Percentiles rank a stretch among this genome's conserved stretches.
Conservation (phyloP, 345 rosid species). For the Eucalyptus grandis region DNA sequence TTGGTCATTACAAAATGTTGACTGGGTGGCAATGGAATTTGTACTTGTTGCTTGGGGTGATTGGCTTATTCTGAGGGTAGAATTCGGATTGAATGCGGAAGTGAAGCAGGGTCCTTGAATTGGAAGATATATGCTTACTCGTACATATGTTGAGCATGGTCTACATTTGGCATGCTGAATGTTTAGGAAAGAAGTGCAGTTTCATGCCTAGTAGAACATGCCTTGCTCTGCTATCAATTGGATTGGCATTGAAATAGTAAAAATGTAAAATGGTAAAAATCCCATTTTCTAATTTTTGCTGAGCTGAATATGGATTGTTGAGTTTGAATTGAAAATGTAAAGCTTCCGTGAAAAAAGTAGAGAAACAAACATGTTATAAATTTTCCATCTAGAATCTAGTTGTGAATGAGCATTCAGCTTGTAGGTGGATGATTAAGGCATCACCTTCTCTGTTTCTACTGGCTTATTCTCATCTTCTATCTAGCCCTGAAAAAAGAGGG, state of each 20-base stretch:
- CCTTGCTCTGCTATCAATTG: background rate
- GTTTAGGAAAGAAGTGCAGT: background rate
- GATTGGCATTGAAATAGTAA: background rate
- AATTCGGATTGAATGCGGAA: background rate
- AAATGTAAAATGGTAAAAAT: background rate
- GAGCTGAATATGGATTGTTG: background rate
- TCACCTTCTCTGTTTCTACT: background rate
- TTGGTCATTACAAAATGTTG: background rate
- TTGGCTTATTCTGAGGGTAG: background rate
- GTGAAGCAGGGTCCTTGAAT: background rate
- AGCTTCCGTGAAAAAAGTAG: background rate
- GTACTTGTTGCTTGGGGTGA: background rate
- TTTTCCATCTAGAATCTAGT: background rate
- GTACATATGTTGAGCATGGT: background rate
- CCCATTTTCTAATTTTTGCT: background rate
- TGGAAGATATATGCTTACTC: background rate
- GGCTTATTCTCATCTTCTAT: background rate
- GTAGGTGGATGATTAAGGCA: background rate
- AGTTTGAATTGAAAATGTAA: background rate
- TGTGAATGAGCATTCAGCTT: background rate
- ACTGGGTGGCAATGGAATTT: background rate
- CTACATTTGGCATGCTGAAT: background rate
- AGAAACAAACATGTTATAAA: background rate
- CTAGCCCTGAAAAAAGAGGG: background rate
- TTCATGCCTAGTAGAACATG: background rate